Evolutionary conservation across 2,329 filamentous ascomycete genomes (phyloP), one percentile per base, ranked within the genome.

Genomic region (Colletotrichum magnum): DNA sequence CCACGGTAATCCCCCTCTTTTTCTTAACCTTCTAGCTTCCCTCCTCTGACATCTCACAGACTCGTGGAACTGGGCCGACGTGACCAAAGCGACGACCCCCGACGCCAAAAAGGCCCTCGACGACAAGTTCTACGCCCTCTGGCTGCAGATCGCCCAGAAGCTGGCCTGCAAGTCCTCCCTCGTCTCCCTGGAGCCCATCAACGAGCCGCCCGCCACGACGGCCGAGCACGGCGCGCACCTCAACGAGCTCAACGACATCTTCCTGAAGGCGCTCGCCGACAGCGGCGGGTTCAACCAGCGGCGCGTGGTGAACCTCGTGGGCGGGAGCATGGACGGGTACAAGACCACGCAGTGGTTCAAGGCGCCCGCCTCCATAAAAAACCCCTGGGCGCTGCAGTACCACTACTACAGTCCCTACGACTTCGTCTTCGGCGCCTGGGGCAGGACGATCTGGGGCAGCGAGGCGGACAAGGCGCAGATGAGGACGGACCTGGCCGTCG

Each of bases 341-440:
- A 87, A 88, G 75, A 89, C 87, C 2, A 83, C 80, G 1, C 77
- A 86, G 69, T 89, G 84, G 83, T 90, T 90, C 72, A 77, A 83
- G 68, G 77, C 77, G 10, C 85, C 86, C 0, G 75, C 77, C 1
- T 82, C 84, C 36, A 86, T 85, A 48, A 82, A 82, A 13, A 88
- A 88, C 66, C 88, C 88, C 0, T 90, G 86, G 83, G 87, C 85
- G 0, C 81, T 90, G 36, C 88, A 90, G 74, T 89, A 88, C 74
- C 89, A 90, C 73, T 90, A 89, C 76, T 90, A 90, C 77, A 84
- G 82, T 9, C 87, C 86, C 12, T 88, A 86, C 77, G 84, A 84
- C 69, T 84, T 84, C 58, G 78, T 82, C 16, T 84, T 85, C 72
- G 69, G 77, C 56, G 78, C 84, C 13, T 90, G 87, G 88, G 88